phyloP scores from a whole-genome alignment of 1,284 basidiomycete species.

The Papiliotrema laurentii region DNA sequence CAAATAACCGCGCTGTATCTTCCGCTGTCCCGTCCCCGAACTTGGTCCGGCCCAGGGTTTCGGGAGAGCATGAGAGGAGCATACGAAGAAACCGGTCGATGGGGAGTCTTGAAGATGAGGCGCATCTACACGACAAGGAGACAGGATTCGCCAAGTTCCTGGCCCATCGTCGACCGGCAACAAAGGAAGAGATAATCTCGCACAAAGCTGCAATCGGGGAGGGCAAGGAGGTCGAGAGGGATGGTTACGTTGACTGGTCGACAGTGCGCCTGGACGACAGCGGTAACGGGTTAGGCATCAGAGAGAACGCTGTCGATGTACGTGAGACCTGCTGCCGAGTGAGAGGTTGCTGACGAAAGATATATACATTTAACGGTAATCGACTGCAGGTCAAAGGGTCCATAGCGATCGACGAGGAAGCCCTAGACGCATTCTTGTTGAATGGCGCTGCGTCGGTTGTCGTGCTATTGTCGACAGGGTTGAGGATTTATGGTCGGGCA shows the following conservation, averaged over 20 bases:
- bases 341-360: constrained; percentile 4
- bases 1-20: neutral
- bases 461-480: too few relatives aligned
- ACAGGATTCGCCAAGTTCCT: constrained; percentile 36
- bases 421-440: too few relatives aligned
- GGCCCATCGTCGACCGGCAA: constrained; percentile 15
- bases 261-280: constrained; percentile 18
- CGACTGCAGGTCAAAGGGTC: constrained; percentile 20
- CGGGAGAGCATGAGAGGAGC: neutral
- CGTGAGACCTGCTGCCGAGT: constrained; percentile 5
- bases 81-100: constrained; percentile 9
- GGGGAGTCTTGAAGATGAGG: constrained; percentile 4
- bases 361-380: constrained; percentile 28
- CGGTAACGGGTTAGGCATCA: constrained; percentile 30
- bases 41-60: neutral
- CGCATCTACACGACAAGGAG: constrained; percentile 15
- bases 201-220: constrained; percentile 25
- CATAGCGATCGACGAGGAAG: too few relatives aligned
- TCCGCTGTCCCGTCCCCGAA: neutral
- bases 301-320: constrained; percentile 27
- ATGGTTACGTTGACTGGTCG: constrained; percentile 35
- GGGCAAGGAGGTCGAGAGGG: constrained; percentile 33
- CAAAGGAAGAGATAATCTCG: too few relatives aligned
- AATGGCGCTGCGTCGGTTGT: too few relatives aligned
- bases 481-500: too few relatives aligned